These are phyloP conservation scores for Theileria orientalis DNA, from an alignment of 169 alveolate genomes.

Conservation along the genomic window DNA sequence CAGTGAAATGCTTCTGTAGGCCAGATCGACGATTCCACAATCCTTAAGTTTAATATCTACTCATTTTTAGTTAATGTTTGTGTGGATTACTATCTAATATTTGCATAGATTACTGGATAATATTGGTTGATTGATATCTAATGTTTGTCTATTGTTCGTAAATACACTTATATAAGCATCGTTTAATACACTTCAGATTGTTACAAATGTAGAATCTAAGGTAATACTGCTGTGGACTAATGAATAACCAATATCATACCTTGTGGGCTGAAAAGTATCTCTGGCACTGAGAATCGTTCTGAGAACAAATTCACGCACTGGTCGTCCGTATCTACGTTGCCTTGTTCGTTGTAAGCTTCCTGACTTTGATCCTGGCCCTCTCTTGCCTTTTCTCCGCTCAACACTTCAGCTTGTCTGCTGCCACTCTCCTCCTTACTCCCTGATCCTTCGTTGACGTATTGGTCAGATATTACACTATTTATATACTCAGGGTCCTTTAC, in stretches of 20 bases:
- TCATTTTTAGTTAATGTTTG: neutral
- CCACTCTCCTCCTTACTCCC: neutral
- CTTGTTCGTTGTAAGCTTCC: neutral
- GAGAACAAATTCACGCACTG: conserved; percentile 31
- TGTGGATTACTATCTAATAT: neutral
- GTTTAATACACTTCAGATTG: too few relatives aligned
- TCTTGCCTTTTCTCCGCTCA: neutral
- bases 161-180: too few relatives aligned
- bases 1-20: conserved; percentile 35
- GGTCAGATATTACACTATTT: neutral
- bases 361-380: neutral
- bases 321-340: conserved; percentile 1
- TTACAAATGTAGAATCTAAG: too few relatives aligned
- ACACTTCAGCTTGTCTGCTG: neutral
- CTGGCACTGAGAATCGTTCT: conserved; percentile 62
- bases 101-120: neutral
- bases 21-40: conserved; percentile 68
- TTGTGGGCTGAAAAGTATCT: conserved; percentile 58
- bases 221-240: neutral
- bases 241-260: neutral
- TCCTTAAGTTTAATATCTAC: conserved; percentile 43
- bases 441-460: neutral
- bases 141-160: neutral
- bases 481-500: neutral
- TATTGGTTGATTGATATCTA: too few relatives aligned